phyloP scores from a whole-genome alignment of 2,329 filamentous ascomycete species.

The Sclerotinia spermophila region DNA sequence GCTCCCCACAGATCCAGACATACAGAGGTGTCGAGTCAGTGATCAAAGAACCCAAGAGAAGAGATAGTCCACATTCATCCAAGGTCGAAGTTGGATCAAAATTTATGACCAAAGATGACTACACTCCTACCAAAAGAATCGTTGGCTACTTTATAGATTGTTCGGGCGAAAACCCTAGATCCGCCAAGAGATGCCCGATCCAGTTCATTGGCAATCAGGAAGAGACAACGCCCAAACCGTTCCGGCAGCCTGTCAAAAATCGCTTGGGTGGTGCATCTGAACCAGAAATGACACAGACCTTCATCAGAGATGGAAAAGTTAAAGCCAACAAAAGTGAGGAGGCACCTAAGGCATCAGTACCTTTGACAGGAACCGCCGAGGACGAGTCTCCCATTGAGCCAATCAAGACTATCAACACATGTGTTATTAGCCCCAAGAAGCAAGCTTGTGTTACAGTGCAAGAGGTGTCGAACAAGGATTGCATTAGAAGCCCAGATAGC shows the following conservation, averaged over 20 bases:
- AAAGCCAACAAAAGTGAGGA: background rate
- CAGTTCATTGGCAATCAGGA: background rate
- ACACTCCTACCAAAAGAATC: constrained; percentile 13
- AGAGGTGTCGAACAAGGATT: background rate
- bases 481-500: background rate
- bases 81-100: constrained; percentile 5
- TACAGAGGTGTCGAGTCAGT: constrained; percentile 15
- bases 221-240: background rate
- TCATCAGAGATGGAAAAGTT: background rate
- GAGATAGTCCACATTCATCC: background rate
- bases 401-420: background rate
- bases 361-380: background rate
- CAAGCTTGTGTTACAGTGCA: background rate
- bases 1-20: background rate
- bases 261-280: background rate
- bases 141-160: constrained; percentile 13
- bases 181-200: background rate
- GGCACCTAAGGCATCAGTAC: background rate
- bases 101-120: constrained; percentile 15
- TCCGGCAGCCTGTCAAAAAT: background rate
- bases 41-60: constrained; percentile 12
- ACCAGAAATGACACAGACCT: background rate
- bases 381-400: background rate
- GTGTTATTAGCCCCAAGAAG: background rate
- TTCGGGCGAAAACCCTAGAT: background rate